These are phyloP conservation scores for Aspergillus cristatus DNA, from an alignment of 495 filamentous ascomycete species.

Conservation along the genomic window DNA sequence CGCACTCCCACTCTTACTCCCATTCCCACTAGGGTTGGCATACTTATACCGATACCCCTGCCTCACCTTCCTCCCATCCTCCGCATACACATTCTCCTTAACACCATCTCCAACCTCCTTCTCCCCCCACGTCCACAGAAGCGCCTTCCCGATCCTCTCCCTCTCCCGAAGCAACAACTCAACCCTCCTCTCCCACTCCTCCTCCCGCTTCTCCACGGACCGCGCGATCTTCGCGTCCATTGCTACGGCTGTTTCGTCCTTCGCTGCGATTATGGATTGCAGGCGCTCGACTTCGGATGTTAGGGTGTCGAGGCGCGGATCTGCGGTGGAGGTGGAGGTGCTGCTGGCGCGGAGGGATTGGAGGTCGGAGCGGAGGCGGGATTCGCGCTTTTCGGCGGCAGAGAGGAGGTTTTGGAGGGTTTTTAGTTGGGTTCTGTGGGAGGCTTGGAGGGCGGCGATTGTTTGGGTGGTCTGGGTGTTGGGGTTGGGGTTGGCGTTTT, in stretches of 20 bases:
- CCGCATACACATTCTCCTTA: conserved; percentile 19
- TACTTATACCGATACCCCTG: conserved; percentile 43
- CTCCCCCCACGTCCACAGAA: conserved; percentile 42
- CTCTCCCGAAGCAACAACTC: conserved; percentile 48
- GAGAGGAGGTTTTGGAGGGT: conserved; percentile 30
- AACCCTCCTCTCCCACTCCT: conserved; percentile 41
- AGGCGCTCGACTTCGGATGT: conserved; percentile 25
- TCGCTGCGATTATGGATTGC: conserved; percentile 26
- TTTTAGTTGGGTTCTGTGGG: conserved; percentile 30
- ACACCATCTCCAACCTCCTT: conserved; percentile 34
- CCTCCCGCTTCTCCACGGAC: conserved; percentile 39
- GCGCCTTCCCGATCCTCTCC: conserved; percentile 42
- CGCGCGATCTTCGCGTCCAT: conserved; percentile 34
- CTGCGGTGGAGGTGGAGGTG: conserved; percentile 11
- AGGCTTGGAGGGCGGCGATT: conserved; percentile 20
- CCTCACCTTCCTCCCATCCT: conserved; percentile 13
- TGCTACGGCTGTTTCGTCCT: conserved; percentile 32
- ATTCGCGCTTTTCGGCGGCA: conserved; percentile 35
- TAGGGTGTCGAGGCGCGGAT: conserved; percentile 20
- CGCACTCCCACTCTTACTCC: neutral
- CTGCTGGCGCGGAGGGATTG: conserved; percentile 22
- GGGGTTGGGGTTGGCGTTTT: conserved; percentile 4
- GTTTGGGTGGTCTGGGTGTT: neutral
- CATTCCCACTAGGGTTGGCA: conserved; percentile 10
- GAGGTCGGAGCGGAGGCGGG: conserved; percentile 31